Percentiles rank a stretch among this genome's conserved stretches.
Conservation (phyloP, 768 basidiomycete genomes). For the Lentinula boryana region DNA sequence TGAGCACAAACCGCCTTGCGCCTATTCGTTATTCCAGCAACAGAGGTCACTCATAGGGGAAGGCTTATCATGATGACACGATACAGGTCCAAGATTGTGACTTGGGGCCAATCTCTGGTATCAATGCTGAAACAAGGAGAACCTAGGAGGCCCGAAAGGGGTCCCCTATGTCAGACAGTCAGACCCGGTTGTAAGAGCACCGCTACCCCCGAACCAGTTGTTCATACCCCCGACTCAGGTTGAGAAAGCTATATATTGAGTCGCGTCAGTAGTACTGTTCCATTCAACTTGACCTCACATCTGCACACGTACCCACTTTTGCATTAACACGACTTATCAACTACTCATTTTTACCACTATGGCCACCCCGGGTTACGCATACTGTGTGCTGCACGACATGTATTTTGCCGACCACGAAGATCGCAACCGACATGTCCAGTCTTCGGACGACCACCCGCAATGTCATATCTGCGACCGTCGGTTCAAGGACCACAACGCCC, state of each 20-base stretch:
- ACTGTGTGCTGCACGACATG: not conserved
- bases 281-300: not conserved
- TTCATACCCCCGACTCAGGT: not conserved
- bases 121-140: not conserved
- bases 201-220: not conserved
- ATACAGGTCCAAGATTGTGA: too few relatives aligned
- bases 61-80: too few relatives aligned
- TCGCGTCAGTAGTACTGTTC: not conserved
- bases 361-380: not conserved
- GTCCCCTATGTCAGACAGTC: not conserved
- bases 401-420: not conserved
- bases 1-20: too few relatives aligned
- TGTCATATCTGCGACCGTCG: conserved; percentile 3
- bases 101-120: too few relatives aligned
- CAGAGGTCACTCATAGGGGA: too few relatives aligned
- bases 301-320: not conserved
- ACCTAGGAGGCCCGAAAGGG: not conserved
- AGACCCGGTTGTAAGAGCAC: not conserved
- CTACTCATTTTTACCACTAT: not conserved
- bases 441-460: not conserved
- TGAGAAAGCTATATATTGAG: not conserved
- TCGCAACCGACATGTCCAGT: not conserved
- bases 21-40: too few relatives aligned
- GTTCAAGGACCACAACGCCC: not conserved
- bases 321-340: too few relatives aligned